Evolutionary conservation across 305 asterid species (phyloP).

Genomic region (Fraxinus velutina): DNA sequence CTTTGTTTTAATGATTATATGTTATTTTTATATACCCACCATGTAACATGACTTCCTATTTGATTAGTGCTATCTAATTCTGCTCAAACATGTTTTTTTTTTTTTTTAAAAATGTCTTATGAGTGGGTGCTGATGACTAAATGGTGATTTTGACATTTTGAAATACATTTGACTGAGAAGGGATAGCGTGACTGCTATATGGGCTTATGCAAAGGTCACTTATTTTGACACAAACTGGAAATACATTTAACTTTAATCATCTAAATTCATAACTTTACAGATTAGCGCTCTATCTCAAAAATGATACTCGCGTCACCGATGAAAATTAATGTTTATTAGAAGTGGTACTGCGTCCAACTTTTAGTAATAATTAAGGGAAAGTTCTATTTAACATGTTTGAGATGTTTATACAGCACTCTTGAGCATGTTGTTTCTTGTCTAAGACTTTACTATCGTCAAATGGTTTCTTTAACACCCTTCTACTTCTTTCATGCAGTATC

Average conservation of each 20-base stretch:
- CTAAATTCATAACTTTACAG: neutral
- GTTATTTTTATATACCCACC: neutral
- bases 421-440: neutral
- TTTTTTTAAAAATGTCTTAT: neutral
- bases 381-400: neutral
- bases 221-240: neutral
- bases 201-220: neutral
- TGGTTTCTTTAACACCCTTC: constrained; percentile 15
- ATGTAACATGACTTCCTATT: neutral
- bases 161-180: neutral
- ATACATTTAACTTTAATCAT: neutral
- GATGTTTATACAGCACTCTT: neutral
- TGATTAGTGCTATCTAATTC: neutral
- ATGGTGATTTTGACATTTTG: neutral
- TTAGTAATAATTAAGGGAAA: neutral
- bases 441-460: neutral
- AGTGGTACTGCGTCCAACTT: neutral
- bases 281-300: neutral
- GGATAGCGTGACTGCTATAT: neutral
- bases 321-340: neutral
- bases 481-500: constrained; percentile 41
- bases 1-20: neutral
- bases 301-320: neutral
- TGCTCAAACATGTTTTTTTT: neutral
- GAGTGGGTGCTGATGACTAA: neutral